Evolutionary conservation across 2,329 filamentous ascomycete species (phyloP).

Genomic region (Penicillium sp.): DNA sequence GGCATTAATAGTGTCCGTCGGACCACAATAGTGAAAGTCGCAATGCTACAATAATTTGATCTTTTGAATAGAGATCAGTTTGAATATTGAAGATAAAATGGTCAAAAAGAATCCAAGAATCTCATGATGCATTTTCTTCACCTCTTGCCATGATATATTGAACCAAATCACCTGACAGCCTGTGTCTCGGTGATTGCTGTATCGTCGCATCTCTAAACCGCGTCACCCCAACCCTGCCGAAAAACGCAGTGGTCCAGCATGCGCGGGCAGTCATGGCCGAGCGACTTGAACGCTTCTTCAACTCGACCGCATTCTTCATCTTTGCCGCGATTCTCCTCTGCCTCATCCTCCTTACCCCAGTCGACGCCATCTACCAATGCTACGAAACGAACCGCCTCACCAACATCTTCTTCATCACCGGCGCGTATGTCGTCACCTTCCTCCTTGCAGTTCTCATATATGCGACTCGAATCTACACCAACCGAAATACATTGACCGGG

Average conservation of each 20-base stretch:
- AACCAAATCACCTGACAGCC: neutral
- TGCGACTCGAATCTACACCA: slow-evolving; percentile 79
- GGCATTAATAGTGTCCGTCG: too few relatives aligned
- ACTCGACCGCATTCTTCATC: slow-evolving; percentile 72
- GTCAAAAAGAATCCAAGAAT: neutral
- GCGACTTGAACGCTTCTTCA: slow-evolving; percentile 72
- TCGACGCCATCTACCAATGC: slow-evolving; percentile 76
- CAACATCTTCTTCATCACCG: slow-evolving; percentile 79
- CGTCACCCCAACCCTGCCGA: slow-evolving; percentile 3
- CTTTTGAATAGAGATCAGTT: neutral
- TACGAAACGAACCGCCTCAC: slow-evolving; percentile 64
- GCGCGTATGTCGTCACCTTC: slow-evolving; percentile 71
- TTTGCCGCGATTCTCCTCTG: slow-evolving; percentile 70
- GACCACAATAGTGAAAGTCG: neutral
- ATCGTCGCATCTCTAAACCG: neutral
- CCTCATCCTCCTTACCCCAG: slow-evolving; percentile 76
- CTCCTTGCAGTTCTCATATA: slow-evolving; percentile 74
- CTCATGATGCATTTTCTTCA: neutral
- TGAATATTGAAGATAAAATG: neutral
- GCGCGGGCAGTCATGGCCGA: slow-evolving; percentile 30
- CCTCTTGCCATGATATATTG: neutral
- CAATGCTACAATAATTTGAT: neutral
- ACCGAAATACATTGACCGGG: slow-evolving; percentile 70
- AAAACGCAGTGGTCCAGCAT: slow-evolving; percentile 15
- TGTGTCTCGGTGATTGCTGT: neutral